These are phyloP conservation scores for Alternaria alternata DNA, from an alignment of 2,329 filamentous ascomycete genomes.

Conservation along the genomic window DNA sequence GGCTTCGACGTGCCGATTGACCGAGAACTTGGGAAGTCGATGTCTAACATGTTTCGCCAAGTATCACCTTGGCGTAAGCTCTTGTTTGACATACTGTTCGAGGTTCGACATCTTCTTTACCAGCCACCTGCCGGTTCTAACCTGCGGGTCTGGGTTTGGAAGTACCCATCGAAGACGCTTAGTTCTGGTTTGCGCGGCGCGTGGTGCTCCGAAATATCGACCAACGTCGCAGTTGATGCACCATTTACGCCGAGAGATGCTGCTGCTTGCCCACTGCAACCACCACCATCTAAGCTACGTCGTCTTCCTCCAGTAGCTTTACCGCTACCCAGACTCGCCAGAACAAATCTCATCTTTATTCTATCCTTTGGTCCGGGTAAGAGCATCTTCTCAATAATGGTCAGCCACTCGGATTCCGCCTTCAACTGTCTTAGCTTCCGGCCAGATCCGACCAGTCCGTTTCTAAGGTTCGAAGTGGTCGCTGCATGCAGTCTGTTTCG, in stretches of 20 bases:
- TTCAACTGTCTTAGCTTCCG: constrained; percentile 45
- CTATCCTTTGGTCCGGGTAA: constrained; percentile 42
- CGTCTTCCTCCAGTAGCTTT: constrained; percentile 39
- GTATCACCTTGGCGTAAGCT: constrained; percentile 12
- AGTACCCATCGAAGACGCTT: constrained; percentile 49
- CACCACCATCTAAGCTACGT: constrained; percentile 47
- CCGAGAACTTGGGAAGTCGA: background rate
- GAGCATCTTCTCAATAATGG: constrained; percentile 49
- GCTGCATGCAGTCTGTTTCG: constrained; percentile 43
- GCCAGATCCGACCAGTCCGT: constrained; percentile 39
- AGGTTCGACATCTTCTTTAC: constrained; percentile 13
- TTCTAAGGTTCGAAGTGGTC: constrained; percentile 41
- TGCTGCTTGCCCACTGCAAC: constrained; percentile 42
- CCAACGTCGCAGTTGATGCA: constrained; percentile 18
- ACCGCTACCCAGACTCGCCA: constrained; percentile 41
- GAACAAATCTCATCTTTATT: constrained; percentile 44
- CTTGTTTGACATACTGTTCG: constrained; percentile 11
- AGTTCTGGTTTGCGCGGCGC: constrained; percentile 38
- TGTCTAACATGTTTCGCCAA: constrained; percentile 24
- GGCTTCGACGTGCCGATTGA: background rate
- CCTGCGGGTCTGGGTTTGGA: constrained; percentile 41
- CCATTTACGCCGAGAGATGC: constrained; percentile 27
- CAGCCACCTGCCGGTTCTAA: constrained; percentile 33
- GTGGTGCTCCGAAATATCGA: constrained; percentile 23
- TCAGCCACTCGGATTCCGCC: constrained; percentile 45